Evolutionary conservation across 768 basidiomycete genomes (phyloP), one percentile per base, ranked within the genome.

Genomic region (Dacryopinax spathularia): DNA sequence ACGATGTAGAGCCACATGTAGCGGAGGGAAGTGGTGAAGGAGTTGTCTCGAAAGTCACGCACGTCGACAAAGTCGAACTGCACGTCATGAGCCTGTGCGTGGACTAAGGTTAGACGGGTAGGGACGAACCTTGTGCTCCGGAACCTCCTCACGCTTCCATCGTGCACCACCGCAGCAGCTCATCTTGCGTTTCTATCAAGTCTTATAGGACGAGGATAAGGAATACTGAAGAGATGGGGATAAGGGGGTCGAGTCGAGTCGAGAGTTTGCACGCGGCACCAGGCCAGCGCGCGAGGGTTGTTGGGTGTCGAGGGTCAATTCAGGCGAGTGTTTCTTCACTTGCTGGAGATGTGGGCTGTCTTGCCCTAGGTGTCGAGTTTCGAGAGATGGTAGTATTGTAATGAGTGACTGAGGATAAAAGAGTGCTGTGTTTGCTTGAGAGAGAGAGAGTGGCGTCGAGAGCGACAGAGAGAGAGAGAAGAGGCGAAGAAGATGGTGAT

Each of bases 61-160:
- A 88, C 87, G 75, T 97, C 92, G 71, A 99, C 81, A 71, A 97
- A 97, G 80, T 98, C 95, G 70, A 97, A 98, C 96, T 98, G 66
- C 20, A 43, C 31, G 69, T 74, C 65, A 74, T 73, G 70, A n/a
- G 43, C 65, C 61, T 16, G 35, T 56, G 61, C 61, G 56, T 43
- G 31, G n/a, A 10, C 15, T 36, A 2, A 35, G 33, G n/a, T 34
- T 41, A 20, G 61, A 31, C 18, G 37, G 43, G 33, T 62, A 43
- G 41, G 13, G 63, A 66, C 79, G 63, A 66, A 92, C 95, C 82
- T 98, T 99, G 77, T 98, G 96, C 77, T 97, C 96, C 62, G 89
- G 91, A 44, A 97, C 93, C 69, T 89, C 83, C 80, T 97, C 96
- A 72, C 93, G 82, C 80, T 98, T 98, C 96, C 94, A 96, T 68